A percentile compares a stretch with the other conserved stretches of the same genome.
Evolutionary conservation across 768 basidiomycete species (phyloP).

Genomic region (Daedaleopsis sinensis): DNA sequence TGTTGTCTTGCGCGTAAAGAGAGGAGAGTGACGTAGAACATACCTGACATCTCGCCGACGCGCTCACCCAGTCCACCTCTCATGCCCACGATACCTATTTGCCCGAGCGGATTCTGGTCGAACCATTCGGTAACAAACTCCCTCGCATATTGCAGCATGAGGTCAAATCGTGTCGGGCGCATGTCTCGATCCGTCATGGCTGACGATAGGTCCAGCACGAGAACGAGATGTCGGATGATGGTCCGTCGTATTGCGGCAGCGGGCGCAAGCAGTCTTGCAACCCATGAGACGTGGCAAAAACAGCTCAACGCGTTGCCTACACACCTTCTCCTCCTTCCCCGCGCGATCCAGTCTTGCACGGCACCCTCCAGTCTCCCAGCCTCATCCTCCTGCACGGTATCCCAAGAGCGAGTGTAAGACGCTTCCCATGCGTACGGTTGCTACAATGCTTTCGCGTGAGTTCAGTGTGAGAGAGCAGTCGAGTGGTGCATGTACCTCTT

Average conservation of each 20-base stretch:
- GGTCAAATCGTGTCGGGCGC: conserved; percentile 91
- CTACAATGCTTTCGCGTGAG: conserved; percentile 35
- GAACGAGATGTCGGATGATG: conserved; percentile 93
- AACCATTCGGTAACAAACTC: conserved; percentile 98
- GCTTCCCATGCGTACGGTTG: conserved; percentile 97
- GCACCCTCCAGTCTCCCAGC: conserved; percentile 87
- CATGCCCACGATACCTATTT: conserved; percentile 95
- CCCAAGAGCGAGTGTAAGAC: conserved; percentile 93
- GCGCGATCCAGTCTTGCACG: conserved; percentile 87
- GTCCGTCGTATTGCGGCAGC: conserved; percentile 87
- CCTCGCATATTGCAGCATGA: conserved; percentile 87
- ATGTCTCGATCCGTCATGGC: conserved; percentile 97
- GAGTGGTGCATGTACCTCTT: conserved; percentile 39
- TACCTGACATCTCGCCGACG: conserved; percentile 91
- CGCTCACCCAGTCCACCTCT: conserved; percentile 89
- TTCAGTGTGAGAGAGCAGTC: neutral
- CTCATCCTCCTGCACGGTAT: conserved; percentile 96
- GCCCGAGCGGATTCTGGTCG: conserved; percentile 97
- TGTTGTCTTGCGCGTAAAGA: neutral
- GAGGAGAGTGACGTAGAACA: conserved; percentile 22
- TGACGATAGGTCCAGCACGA: conserved; percentile 88
- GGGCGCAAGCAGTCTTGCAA: conserved; percentile 71
- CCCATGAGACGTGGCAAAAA: neutral
- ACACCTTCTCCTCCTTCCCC: conserved; percentile 76
- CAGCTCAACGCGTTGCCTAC: conserved; percentile 9